Evolutionary conservation across 257 asterid genomes (phyloP), one percentile per base, ranked within the genome.

Genomic region (Fraxinus excelsior): DNA sequence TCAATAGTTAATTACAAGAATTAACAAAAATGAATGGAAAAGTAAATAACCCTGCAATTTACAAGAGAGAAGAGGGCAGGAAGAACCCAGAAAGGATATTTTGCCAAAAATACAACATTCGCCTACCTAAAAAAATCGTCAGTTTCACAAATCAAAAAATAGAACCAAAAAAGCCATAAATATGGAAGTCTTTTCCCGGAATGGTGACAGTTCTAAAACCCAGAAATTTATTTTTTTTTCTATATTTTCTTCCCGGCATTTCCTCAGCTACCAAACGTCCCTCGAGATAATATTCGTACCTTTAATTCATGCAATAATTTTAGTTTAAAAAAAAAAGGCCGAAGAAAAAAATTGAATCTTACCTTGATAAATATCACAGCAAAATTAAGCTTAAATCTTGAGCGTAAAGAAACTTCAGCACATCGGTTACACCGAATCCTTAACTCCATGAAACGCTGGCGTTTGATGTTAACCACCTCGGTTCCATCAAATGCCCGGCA

Each of bases 391-490:
- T 80, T 80, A 82, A 90, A 82, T 80, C 89, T 83, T 49, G 75
- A 82, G 79, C 84, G 81, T 44, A 72, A 75, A 87, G 82, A 70
- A 82, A 82, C 81, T 82, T 76, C 80, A 78, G 83, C 81, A 79
- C 95, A 85, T 81, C 96, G 86, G 84, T 86, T 76, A 86, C 93
- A 86, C 86, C 91, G 81, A 87, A 91, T 86, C 91, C 85, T 86
- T 31, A 89, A 83, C 94, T 91, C 98, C 98, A 94, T 94, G 86
- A 85, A 91, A 88, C 82, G 89, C 74, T 53, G 82, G 78, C 83
- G 88, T 82, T 84, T 76, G 80, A 80, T 79, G 74, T 25, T 75
- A 82, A 82, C 79, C 90, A 72, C 81, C 86, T 77, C 82, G 83
- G 73, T 82, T 72, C 93, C 96, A 91, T 90, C 90, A 94, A 91